These are phyloP conservation scores for Irpex sp. DNA, from an alignment of 1,284 basidiomycete species.

Conservation along the genomic window DNA sequence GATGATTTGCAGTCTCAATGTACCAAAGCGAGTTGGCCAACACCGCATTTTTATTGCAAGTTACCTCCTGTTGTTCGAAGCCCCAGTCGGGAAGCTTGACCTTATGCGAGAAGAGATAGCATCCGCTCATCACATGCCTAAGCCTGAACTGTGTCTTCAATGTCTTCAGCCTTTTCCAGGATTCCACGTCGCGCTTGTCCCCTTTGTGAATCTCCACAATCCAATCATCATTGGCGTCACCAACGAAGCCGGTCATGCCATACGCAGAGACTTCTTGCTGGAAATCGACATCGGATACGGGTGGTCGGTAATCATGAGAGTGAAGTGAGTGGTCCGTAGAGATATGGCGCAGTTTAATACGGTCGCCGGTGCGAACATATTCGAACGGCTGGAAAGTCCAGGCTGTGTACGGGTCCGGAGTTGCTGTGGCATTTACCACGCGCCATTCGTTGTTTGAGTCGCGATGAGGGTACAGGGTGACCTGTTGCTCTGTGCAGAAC, in stretches of 20 bases:
- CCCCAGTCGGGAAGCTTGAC: slow-evolving; percentile 98
- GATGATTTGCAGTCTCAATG: slow-evolving; percentile 85
- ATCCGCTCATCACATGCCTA: slow-evolving; percentile 84
- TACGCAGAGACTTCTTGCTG: slow-evolving; percentile 98
- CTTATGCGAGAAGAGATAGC: slow-evolving; percentile 98
- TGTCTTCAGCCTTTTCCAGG: slow-evolving; percentile 72
- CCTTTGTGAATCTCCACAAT: slow-evolving; percentile 83
- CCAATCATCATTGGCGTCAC: slow-evolving; percentile 96
- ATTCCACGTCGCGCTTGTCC: slow-evolving; percentile 63
- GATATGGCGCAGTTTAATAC: slow-evolving; percentile 84
- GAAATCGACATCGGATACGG: slow-evolving; percentile 98
- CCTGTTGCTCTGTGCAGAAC: slow-evolving; percentile 81
- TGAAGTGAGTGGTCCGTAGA: slow-evolving; percentile 86
- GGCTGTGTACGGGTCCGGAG: slow-evolving; percentile 48
- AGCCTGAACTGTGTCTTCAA: slow-evolving; percentile 84
- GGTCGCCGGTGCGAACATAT: slow-evolving; percentile 65
- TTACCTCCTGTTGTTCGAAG: slow-evolving; percentile 97
- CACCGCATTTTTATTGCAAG: slow-evolving; percentile 96
- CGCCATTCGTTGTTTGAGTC: slow-evolving; percentile 93
- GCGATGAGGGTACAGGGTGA: slow-evolving; percentile 95
- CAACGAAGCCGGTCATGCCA: slow-evolving; percentile 81
- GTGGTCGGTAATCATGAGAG: slow-evolving; percentile 92
- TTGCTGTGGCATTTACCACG: slow-evolving; percentile 67
- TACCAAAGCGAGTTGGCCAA: slow-evolving; percentile 92
- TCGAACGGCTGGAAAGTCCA: slow-evolving; percentile 57